A percentile compares a stretch with the other conserved stretches of the same genome.
Conservation (phyloP, 1,139 yeast species). For the Hansenula sp. region DNA sequence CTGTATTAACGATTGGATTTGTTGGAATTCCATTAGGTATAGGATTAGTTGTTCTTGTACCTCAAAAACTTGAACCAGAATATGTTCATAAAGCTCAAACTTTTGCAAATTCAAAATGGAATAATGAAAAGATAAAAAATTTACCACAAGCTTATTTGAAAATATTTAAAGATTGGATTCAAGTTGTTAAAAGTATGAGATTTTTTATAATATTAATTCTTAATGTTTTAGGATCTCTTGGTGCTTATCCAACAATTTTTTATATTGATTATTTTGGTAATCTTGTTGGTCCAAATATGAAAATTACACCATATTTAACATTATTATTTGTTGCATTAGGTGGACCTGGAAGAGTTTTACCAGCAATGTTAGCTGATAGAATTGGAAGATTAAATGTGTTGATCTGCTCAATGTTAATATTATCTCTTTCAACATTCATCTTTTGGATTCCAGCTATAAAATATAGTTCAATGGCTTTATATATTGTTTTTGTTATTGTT, state of each 20-base stretch:
- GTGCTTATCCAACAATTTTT: slow-evolving; percentile 19
- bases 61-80: neutral
- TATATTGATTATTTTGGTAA: slow-evolving; percentile 19
- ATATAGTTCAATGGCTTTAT: slow-evolving; percentile 6
- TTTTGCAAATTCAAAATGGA: neutral
- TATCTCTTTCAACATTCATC: slow-evolving; percentile 7
- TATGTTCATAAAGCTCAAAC: neutral
- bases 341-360: slow-evolving; percentile 18
- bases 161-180: neutral
- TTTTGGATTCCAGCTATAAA: slow-evolving; percentile 17
- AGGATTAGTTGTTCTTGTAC: neutral
- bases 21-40: neutral
- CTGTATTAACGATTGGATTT: neutral
- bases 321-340: slow-evolving; percentile 17
- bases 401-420: slow-evolving; percentile 4
- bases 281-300: slow-evolving; percentile 8
- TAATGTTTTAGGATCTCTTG: slow-evolving; percentile 18
- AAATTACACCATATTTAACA: slow-evolving; percentile 11
- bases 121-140: neutral
- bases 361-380: slow-evolving; percentile 16
- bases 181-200: neutral
- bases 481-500: slow-evolving; percentile 12
- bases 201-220: neutral
- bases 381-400: slow-evolving; percentile 15
- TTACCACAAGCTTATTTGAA: neutral